phyloP scores from a whole-genome alignment of 129 eudicot genomes.

The Flaveria sonorensis region DNA sequence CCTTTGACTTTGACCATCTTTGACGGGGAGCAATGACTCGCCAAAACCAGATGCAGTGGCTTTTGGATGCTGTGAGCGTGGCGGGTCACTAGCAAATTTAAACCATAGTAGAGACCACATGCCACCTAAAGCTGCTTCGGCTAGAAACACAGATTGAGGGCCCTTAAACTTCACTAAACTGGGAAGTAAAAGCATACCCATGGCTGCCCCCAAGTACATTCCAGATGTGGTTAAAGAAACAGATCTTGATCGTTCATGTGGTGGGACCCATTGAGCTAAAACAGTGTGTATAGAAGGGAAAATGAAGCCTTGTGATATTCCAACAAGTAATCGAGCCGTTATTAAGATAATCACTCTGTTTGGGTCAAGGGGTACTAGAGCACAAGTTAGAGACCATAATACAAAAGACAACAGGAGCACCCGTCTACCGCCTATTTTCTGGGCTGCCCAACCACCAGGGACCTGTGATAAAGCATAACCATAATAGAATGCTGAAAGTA shows the following conservation, averaged over 20 bases:
- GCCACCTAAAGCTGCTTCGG: constrained; percentile 80
- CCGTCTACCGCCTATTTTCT: constrained; percentile 86
- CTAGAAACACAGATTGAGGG: constrained; percentile 83
- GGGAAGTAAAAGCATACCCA: constrained; percentile 84
- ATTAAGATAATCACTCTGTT: constrained; percentile 58
- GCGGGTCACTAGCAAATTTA: constrained; percentile 78
- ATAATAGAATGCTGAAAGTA: constrained; percentile 85
- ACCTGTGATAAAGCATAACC: constrained; percentile 97
- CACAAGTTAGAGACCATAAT: constrained; percentile 89
- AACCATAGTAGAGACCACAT: constrained; percentile 87
- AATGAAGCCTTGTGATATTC: constrained; percentile 92
- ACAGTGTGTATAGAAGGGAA: constrained; percentile 96
- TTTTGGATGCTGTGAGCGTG: constrained; percentile 86
- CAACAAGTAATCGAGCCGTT: constrained; percentile 82
- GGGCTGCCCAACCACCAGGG: constrained; percentile 99
- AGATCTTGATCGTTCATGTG: constrained; percentile 94
- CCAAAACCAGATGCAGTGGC: constrained; percentile 95
- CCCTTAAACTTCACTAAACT: constrained; percentile 77
- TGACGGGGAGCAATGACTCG: constrained; percentile 58
- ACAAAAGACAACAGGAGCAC: constrained; percentile 85
- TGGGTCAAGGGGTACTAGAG: constrained; percentile 84
- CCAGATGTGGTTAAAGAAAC: constrained; percentile 95
- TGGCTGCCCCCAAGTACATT: constrained; percentile 95
- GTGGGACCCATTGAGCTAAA: constrained; percentile 97
- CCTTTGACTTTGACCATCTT: constrained; percentile 45